Conservation (phyloP, 331 rosid genomes). For the Pyracantha coccinea region DNA sequence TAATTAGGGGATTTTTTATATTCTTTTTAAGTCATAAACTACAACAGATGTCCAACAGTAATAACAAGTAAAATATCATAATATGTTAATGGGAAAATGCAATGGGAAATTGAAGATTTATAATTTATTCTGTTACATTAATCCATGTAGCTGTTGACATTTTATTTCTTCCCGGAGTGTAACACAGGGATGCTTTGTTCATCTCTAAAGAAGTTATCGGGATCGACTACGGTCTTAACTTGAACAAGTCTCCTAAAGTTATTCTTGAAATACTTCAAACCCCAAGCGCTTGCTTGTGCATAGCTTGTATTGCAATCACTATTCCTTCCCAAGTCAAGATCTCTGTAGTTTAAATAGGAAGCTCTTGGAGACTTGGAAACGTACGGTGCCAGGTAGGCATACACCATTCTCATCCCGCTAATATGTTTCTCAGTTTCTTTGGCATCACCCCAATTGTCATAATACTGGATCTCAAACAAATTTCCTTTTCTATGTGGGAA, state of each 20-base stretch:
- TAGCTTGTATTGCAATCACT: conserved; percentile 11
- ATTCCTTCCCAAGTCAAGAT: conserved; percentile 28
- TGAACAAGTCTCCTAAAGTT: conserved; percentile 25
- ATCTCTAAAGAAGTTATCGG: conserved; percentile 22
- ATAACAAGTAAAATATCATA: too few relatives aligned
- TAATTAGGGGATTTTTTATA: too few relatives aligned
- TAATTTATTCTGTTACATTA: too few relatives aligned
- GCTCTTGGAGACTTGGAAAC: conserved; percentile 27
- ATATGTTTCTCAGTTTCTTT: conserved; percentile 3
- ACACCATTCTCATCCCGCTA: conserved; percentile 14
- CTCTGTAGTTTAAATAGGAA: conserved; percentile 30
- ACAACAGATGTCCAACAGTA: too few relatives aligned
- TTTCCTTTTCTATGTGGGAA: conserved; percentile 28
- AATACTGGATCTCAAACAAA: conserved; percentile 12
- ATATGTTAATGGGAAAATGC: too few relatives aligned
- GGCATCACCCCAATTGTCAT: conserved; percentile 8
- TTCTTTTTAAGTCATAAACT: too few relatives aligned
- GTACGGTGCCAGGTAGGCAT: conserved; percentile 17
- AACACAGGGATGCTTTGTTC: conserved; percentile 24
- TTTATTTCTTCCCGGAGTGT: too few relatives aligned
- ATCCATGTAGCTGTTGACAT: too few relatives aligned
- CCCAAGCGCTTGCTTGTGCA: conserved; percentile 22
- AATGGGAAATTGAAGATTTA: too few relatives aligned
- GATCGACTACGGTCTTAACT: conserved; percentile 21
- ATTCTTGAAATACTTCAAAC: conserved; percentile 19